Base-by-base conservation (phyloP, 352 stramenopile species). In the Globisporangium cystogenes region DNA sequence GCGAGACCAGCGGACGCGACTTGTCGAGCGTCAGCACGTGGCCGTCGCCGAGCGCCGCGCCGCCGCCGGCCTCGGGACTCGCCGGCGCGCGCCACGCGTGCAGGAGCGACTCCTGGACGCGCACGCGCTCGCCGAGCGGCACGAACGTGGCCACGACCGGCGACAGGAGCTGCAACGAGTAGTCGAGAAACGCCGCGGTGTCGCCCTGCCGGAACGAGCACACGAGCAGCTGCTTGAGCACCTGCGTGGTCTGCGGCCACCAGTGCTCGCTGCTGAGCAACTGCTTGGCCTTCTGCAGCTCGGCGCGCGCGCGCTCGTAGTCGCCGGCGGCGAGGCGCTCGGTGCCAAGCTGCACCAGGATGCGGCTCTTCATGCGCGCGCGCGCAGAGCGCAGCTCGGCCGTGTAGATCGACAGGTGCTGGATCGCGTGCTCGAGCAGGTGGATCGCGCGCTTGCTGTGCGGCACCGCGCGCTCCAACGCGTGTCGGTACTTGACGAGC, bases 141-240 rank as follows among this genome's bases (percentile, higher is more conserved):
- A 95, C 67, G 61, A 84, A 88, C 39, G 87, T 70, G 35, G 88
- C 79, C 11, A 95, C 62, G 15, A 72, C 65, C 7, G 84, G 82
- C 24, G 76, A 90, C 47, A 95, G 54, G 2, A 95, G 60, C 47
- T 95, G 84, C 44, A 95, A 63, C 27, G 69, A 80, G 49, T 77
- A 89, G 55, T 93, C 84, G 31, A 95, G 69, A 46, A 81, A 95
- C 1, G 79, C 80, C 3, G 67, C 64, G 24, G 68, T 87, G 62
- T 95, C 82, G 20, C 68, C 74, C 50, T 92, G 78, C 3, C 72
- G 71, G n/a, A 82, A 86, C 4, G 76, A 86, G 55, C 84, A 95
- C 6, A 81, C 65, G 7, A 93, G 60, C 7, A 95, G 56, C 39
- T 92, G 76, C 57, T 86, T 75, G 7, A 95, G 53, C 40, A 93